Evolutionary conservation across 257 asterid species (phyloP), one percentile per base, ranked within the genome.

Genomic region (Jacaranda copaia): DNA sequence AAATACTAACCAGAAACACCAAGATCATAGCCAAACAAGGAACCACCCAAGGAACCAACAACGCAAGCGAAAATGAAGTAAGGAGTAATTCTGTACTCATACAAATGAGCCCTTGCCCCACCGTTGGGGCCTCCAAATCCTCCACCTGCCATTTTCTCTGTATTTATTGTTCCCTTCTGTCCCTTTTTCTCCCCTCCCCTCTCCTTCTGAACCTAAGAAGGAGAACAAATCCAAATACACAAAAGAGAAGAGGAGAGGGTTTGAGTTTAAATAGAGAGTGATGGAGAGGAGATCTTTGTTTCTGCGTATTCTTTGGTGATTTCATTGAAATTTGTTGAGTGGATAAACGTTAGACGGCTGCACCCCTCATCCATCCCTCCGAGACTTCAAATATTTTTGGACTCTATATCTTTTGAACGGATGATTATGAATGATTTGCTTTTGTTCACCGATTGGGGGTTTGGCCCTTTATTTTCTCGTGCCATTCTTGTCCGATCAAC

Each of bases 1-100:
- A 76, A 11, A 76, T 25, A 25, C 85, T 57, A 5, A 90, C 98
- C 98, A 43, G 98, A 93, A 84, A 93, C 96, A n/a, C 98, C 98
- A 69, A 93, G 92, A 88, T 93, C 98, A 75, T 93, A 93, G 57
- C 98, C 98, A 48, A 93, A 93, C 39, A 93, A 84, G 39, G 98
- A 91, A 51, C 98, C 98, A 0, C 98, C 98, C 85, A 89, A 15
- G 16, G 98, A 91, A 15, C 96, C 98, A 70, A 93, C 87, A 75
- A 89, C 65, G 88, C 98, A 93, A 25, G 98, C 90, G 61, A 86
- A 88, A 1, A 88, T 53, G 79, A 93, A 93, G 78, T 93, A 93
- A 20, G 84, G 76, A 1, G 97, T 93, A 70, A 88, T 91, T 42
- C 32, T 89, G 7, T 89, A 80, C 80, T 93, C 98, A 72, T 93